Base-by-base conservation (phyloP, 169 alveolate species). In the Plasmodium vivax region DNA sequence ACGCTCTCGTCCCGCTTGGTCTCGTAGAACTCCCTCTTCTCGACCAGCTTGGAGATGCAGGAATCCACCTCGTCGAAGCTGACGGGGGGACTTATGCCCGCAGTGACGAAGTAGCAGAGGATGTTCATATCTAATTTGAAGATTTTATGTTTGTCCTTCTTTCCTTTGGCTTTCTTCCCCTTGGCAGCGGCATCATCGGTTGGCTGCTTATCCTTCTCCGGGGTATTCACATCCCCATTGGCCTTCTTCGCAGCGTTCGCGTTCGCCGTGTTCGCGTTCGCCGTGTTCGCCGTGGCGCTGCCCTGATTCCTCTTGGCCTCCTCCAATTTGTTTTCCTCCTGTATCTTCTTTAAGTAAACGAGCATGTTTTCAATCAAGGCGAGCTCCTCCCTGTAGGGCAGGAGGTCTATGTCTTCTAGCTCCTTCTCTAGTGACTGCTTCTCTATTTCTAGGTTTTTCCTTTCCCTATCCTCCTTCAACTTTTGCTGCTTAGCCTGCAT, bases 71-170 rank as follows among this genome's bases (percentile, higher is more conserved):
- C 85, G 23, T 95, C 96, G 84, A 94, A 92, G 41, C 96, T 94
- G 12, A 95, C 96, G 9, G 98, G 98, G 10, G 98, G 97, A 6
- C 75, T 68, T 45, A 96, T 96, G 0, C 98, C 98, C 77, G 97
- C 95, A 19, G 97, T 91, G 45, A 95, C 98, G 45, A 96, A 96
- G 82, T 95, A 96, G 47, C 97, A 94, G 30, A 96, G 87, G 19
- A 96, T 96, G 51, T 92, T 95, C 98, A 96, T 96, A 85, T 96
- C 98, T 41, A 96, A 27, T 85, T 95, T 96, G 54, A 90, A 90
- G 30, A 92, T 30, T 72, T 93, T 92, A 10, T 92, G 84, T 81
- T 94, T 93, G 16, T 87, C 95, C 88, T 96, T 95, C 77, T 96
- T 95, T n/a, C 83, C 88, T 90, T 94, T 95, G 74, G 80, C 71